Percentiles rank a stretch among this genome's conserved stretches.
phyloP scores from a whole-genome alignment of 495 filamentous ascomycete genomes.

The Copromyces sp. region DNA sequence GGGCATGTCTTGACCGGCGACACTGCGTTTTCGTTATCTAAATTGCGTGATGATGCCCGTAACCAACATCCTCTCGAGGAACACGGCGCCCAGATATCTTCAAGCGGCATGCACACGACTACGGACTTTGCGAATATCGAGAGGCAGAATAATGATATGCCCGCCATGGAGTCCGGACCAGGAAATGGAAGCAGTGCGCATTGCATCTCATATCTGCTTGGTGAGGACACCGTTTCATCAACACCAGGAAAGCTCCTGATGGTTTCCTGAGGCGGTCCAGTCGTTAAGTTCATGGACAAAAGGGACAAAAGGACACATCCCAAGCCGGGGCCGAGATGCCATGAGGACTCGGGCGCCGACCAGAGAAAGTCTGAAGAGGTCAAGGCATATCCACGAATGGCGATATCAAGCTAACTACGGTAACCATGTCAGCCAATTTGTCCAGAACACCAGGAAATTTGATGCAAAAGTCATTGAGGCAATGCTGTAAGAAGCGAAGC shows the following conservation, averaged over 20 bases:
- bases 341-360: not conserved
- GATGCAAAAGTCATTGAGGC: not conserved
- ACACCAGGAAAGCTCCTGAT: not conserved
- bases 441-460: not conserved
- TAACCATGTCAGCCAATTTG: not conserved
- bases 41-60: not conserved
- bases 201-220: not conserved
- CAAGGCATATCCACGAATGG: not conserved
- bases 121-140: not conserved
- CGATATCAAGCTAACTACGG: not conserved
- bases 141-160: not conserved
- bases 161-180: not conserved
- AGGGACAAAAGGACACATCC: not conserved
- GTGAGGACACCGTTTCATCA: not conserved
- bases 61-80: rapidly evolving
- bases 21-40: not conserved
- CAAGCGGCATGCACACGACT: not conserved
- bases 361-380: not conserved
- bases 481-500: no score
- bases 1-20: not conserved
- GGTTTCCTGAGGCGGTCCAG: not conserved
- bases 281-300: not conserved
- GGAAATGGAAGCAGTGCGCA: not conserved
- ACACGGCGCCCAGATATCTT: not conserved
- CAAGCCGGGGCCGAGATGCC: not conserved